Base-by-base conservation (phyloP, 2,329 filamentous ascomycete genomes). In the Botrytis pseudocinerea region DNA sequence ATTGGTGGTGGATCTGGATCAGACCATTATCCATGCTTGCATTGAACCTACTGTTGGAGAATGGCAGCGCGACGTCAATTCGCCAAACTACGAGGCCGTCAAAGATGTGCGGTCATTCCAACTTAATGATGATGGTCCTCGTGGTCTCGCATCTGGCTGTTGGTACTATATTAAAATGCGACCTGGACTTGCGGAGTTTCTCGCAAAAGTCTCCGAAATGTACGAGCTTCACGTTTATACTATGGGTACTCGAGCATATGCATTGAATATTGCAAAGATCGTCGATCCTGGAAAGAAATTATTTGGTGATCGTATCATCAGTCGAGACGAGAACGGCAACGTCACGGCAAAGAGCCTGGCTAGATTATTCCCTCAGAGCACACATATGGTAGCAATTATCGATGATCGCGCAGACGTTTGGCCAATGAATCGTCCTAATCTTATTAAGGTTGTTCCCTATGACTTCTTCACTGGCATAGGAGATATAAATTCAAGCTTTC, bases 81-180 rank as follows among this genome's bases (percentile, higher is more conserved):
- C 97, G 78, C 94, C 96, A 28, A 99, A 99, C 79, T 91, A 98
- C 82, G 90, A 93, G 32, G 93, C 95, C 7, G 91, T 99, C 78
- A 95, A 94, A 81, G 92, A 97, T 75, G 95, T 99, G 57, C 87
- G 89, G 78, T 89, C 90, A 75, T 99, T 99, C 80, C 93, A 98
- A 84, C 88, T 99, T 59, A 88, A 91, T 61, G 95, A 99, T 76
- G 94, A 98, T 78, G 92, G 91, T 0, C 91, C 91, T 2, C 88
- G 90, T 38, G 91, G 91, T 75, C 84, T 88, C 2, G 85, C 87
- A 25, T 87, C 89, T 65, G 91, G 91, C n/a, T 95, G 92, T 81
- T 97, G 92, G 88, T 99, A 99, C 83, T 99, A 98, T 83, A 97
- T 99, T 85, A 99, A 99, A 85, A 90, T 97, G 84, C 93, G 96